A percentile compares a stretch with the other conserved stretches of the same genome.
Conservation (phyloP, 148 eudicot genomes). For the Rhododendron henanense region DNA sequence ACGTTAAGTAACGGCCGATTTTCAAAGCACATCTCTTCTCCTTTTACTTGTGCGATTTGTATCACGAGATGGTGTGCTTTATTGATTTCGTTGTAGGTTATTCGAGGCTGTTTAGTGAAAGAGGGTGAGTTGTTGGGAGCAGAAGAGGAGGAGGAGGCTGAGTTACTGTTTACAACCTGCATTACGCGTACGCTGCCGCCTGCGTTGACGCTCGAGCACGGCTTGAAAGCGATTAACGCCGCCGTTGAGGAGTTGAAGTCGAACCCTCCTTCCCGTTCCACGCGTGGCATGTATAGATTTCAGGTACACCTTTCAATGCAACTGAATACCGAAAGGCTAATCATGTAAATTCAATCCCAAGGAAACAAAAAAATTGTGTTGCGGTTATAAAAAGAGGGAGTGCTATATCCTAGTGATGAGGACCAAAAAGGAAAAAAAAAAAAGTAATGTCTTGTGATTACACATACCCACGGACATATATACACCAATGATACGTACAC, state of each 20-base stretch:
- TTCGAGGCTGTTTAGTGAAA: constrained; percentile 6
- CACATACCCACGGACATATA: too few relatives aligned
- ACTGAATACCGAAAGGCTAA: too few relatives aligned
- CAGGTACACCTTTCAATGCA: constrained; percentile 40
- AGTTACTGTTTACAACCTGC: constrained; percentile 50
- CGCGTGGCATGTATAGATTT: constrained; percentile 73
- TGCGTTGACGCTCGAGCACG: constrained; percentile 69
- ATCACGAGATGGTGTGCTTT: not conserved
- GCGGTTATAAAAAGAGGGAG: too few relatives aligned
- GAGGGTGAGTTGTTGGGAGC: constrained; percentile 20
- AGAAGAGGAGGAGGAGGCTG: constrained; percentile 27
- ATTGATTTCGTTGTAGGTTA: constrained; percentile 9
- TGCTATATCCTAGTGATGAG: too few relatives aligned
- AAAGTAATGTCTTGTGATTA: too few relatives aligned
- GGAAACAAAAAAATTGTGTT: too few relatives aligned
- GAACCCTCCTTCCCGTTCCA: constrained; percentile 40
- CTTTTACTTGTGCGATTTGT: not conserved
- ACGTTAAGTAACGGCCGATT: not conserved
- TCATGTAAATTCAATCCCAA: too few relatives aligned
- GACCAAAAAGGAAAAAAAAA: too few relatives aligned
- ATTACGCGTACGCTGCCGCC: constrained; percentile 66
- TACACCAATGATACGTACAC: too few relatives aligned
- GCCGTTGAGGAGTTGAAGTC: constrained; percentile 57
- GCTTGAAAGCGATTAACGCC: constrained; percentile 51
- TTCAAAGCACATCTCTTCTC: not conserved